Evolutionary conservation across 371 early-diverging fungal genomes (phyloP).

Genomic region (Apophysomyces trapeziformis): DNA sequence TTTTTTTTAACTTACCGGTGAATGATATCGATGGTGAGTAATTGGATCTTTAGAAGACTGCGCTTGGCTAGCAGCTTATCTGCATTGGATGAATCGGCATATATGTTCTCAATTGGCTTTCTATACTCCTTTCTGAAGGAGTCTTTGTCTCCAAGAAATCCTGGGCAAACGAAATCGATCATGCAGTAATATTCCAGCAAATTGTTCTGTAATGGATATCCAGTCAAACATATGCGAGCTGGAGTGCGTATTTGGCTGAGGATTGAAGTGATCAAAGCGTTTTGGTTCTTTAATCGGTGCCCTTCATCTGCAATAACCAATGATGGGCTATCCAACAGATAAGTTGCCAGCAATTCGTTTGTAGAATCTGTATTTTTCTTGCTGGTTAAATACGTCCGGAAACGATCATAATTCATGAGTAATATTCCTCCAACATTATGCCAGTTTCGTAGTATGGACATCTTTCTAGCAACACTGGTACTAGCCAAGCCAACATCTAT

Average conservation of each 20-base stretch:
- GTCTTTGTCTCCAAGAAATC: constrained; percentile 57
- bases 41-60: constrained; percentile 23
- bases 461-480: not conserved
- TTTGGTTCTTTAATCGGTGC: constrained; percentile 79
- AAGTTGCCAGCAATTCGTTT: constrained; percentile 23
- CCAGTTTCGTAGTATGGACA: constrained; percentile 48
- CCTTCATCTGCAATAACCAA: constrained; percentile 87
- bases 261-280: constrained; percentile 44
- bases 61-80: constrained; percentile 42
- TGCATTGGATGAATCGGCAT: constrained; percentile 55
- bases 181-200: constrained; percentile 71
- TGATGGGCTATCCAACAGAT: constrained; percentile 66
- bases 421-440: constrained; percentile 64
- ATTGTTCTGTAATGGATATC: constrained; percentile 89
- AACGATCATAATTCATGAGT: constrained; percentile 67
- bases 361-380: constrained; percentile 13
- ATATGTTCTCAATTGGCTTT: constrained; percentile 69
- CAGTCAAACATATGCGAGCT: constrained; percentile 81
- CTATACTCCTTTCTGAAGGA: constrained; percentile 65
- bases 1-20: constrained; percentile 21
- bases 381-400: constrained; percentile 45
- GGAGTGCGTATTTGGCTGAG: constrained; percentile 55
- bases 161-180: constrained; percentile 74
- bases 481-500: not conserved
- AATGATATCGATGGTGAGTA: constrained; percentile 20